Conservation (phyloP, 163 green algal genomes). For the Scenedesmus sp. region DNA sequence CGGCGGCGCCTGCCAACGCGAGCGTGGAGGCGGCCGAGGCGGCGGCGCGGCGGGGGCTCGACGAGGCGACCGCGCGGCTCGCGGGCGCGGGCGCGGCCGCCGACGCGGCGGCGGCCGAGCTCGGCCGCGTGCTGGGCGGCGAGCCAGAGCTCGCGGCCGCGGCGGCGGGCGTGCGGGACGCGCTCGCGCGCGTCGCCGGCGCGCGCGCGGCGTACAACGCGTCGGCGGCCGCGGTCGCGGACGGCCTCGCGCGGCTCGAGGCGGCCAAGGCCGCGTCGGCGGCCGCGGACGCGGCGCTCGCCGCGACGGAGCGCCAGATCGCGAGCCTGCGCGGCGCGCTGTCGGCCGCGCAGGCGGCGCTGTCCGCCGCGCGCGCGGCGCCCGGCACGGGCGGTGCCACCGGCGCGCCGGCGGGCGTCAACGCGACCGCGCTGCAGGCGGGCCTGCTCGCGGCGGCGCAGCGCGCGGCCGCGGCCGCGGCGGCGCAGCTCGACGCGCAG, state of each 20-base stretch:
- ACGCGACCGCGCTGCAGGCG: not conserved
- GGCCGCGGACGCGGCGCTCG: no score
- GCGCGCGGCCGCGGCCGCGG: not conserved
- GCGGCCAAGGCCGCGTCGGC: no score
- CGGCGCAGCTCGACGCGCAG: constrained; percentile 21
- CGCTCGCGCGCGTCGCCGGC: not conserved
- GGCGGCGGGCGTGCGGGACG: not conserved
- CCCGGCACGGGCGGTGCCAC: no score
- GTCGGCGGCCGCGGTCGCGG: not conserved
- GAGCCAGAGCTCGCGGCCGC: not conserved
- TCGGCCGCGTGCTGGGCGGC: not conserved
- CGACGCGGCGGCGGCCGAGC: not conserved
- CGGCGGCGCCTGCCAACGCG: not conserved
- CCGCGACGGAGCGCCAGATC: no score
- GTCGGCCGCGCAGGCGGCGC: not conserved
- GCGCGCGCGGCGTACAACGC: not conserved
- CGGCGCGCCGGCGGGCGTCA: not conserved
- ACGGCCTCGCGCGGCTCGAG: not conserved
- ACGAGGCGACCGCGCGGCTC: not conserved
- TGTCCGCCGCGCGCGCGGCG: not conserved
- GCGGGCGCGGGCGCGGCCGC: not conserved
- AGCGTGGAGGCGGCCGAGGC: not conserved
- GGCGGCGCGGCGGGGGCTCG: no score
- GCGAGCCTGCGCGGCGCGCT: no score
- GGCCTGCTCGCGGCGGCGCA: not conserved